Evolutionary conservation across 2,329 filamentous ascomycete genomes (phyloP).

Genomic region (Fusarium succisae): DNA sequence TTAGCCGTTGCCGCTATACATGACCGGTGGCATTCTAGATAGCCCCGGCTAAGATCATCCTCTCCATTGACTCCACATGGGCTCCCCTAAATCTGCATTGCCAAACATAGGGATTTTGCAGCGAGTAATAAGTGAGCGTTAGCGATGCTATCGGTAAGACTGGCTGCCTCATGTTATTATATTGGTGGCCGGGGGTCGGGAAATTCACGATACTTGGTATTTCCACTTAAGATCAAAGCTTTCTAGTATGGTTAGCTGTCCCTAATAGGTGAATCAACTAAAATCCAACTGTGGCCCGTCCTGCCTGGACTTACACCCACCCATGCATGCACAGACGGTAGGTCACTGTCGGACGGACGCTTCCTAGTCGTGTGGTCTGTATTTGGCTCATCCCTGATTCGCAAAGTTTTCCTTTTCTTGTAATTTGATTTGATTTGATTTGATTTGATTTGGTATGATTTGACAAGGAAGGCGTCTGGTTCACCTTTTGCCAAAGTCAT

Average conservation of each 20-base stretch:
- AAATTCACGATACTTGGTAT: slow-evolving; percentile 12
- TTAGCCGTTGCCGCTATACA: slow-evolving; percentile 35
- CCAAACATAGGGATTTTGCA: not conserved
- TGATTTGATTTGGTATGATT: slow-evolving; percentile 1
- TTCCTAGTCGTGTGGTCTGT: not conserved
- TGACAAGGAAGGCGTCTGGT: slow-evolving; percentile 26
- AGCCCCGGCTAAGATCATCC: slow-evolving; percentile 22
- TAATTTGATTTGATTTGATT: not conserved
- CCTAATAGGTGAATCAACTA: not conserved
- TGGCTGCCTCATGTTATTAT: not conserved
- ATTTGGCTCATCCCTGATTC: not conserved
- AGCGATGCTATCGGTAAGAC: slow-evolving; percentile 1
- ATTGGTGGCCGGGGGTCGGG: slow-evolving; percentile 4
- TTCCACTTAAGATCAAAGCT: slow-evolving; percentile 1
- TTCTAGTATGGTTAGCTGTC: not conserved
- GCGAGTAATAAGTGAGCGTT: not conserved
- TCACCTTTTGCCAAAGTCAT: slow-evolving; percentile 18
- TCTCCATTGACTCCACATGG: slow-evolving; percentile 6
- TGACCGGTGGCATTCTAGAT: slow-evolving; percentile 12
- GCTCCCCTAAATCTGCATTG: slow-evolving; percentile 12
- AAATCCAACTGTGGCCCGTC: not conserved
- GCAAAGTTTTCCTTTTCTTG: slow-evolving; percentile 1
- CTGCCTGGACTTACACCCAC: not conserved
- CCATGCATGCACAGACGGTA: slow-evolving; percentile 11
- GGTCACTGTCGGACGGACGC: slow-evolving; percentile 1